These are phyloP conservation scores for Eimeria praecox DNA, from an alignment of 169 alveolate species.

Conservation along the genomic window DNA sequence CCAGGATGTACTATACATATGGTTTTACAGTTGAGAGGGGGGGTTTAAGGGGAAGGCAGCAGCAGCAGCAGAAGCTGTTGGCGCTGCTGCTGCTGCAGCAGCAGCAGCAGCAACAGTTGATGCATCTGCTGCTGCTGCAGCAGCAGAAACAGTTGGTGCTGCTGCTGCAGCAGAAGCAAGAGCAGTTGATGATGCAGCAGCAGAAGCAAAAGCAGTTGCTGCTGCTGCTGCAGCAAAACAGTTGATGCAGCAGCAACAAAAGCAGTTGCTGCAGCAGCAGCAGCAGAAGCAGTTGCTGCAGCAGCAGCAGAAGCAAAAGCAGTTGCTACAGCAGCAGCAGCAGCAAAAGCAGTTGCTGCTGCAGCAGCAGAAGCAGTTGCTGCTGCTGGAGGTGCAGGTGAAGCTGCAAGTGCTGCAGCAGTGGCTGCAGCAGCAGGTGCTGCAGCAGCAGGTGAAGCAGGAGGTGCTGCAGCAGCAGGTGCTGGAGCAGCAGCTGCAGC, in stretches of 20 bases:
- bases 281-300: not conserved
- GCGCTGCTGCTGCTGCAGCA: not conserved
- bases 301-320: not conserved
- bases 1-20: conserved; percentile 98
- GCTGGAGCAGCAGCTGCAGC: not conserved
- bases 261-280: not conserved
- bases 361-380: too few species aligned
- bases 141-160: too few species aligned
- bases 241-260: not conserved
- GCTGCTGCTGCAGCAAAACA: too few species aligned
- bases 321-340: not conserved
- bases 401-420: too few species aligned
- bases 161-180: too few species aligned
- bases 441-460: conserved; percentile 9
- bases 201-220: too few species aligned
- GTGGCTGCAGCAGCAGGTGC: not conserved
- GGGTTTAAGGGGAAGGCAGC: conserved; percentile 18
- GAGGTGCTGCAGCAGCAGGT: not conserved
- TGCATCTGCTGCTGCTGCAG: too few species aligned
- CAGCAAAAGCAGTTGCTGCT: too few species aligned
- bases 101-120: not conserved
- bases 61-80: not conserved
- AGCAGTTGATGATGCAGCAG: too few species aligned
- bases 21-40: conserved; percentile 97
- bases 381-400: too few species aligned